phyloP scores from a whole-genome alignment of 495 filamentous ascomycete species.

The Chaetomidium leptoderma region DNA sequence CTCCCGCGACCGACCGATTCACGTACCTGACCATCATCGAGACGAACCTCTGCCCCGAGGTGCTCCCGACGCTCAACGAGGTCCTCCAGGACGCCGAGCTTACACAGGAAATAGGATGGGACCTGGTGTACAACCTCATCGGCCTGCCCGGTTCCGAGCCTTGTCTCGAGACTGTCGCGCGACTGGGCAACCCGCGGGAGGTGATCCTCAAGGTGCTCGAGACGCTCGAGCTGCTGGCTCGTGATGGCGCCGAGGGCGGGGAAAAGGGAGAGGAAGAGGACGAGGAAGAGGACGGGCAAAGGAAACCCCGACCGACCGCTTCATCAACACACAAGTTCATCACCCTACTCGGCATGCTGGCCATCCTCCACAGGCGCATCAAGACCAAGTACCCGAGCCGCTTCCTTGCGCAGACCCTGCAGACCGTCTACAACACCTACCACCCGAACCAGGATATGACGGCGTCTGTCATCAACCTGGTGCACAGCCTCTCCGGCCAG shows the following conservation, averaged over 20 bases:
- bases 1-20: constrained; percentile 73
- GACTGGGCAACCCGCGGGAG: constrained; percentile 86
- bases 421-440: constrained; percentile 69
- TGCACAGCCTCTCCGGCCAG: constrained; percentile 67
- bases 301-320: constrained; percentile 16
- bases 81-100: constrained; percentile 79
- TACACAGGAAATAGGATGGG: constrained; percentile 93
- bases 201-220: constrained; percentile 88
- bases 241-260: constrained; percentile 34
- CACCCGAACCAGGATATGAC: constrained; percentile 61
- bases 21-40: constrained; percentile 88
- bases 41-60: constrained; percentile 71
- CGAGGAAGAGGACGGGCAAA: constrained; percentile 34
- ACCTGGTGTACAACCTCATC: constrained; percentile 80
- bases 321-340: constrained; percentile 58
- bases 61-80: constrained; percentile 70
- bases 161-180: constrained; percentile 72
- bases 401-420: constrained; percentile 85
- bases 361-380: constrained; percentile 80
- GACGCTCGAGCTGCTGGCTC: constrained; percentile 52
- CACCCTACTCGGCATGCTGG: constrained; percentile 71
- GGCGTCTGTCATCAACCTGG: constrained; percentile 66
- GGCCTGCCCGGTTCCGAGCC: constrained; percentile 66
- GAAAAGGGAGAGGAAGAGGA: constrained; percentile 21
- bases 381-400: constrained; percentile 87